These are phyloP conservation scores for Picochlorum costavermella DNA, from an alignment of 139 green algal species.

Conservation along the genomic window DNA sequence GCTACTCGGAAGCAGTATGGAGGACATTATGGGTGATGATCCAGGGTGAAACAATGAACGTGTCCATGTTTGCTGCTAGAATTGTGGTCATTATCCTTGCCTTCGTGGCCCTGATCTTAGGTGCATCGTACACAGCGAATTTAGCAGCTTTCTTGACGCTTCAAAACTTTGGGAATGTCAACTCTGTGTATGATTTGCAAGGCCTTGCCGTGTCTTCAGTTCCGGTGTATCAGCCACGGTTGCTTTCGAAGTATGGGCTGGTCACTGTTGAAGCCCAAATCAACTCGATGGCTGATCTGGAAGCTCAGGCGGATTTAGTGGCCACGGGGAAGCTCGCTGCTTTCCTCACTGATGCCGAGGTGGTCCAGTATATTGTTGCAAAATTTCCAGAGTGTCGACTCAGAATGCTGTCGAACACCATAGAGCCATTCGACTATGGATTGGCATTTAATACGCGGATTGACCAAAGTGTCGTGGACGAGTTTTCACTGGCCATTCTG, in stretches of 20 bases:
- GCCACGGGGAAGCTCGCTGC: conserved; percentile 3
- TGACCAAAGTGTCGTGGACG: background rate
- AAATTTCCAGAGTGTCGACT: conserved; percentile 1
- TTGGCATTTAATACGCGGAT: conserved; percentile 1
- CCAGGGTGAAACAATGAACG: conserved; percentile 5
- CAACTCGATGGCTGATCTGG: background rate
- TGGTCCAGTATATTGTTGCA: conserved; percentile 4
- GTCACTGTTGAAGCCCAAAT: background rate
- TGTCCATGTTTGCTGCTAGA: conserved; percentile 1
- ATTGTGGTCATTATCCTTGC: conserved; percentile 5
- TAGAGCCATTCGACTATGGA: conserved; percentile 12
- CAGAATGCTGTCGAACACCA: background rate
- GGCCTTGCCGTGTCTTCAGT: background rate
- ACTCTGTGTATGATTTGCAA: conserved; percentile 5
- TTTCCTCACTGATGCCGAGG: background rate
- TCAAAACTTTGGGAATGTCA: background rate
- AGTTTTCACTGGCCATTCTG: conserved; percentile 1
- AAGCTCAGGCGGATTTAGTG: conserved; percentile 1
- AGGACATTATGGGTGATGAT: conserved; percentile 3
- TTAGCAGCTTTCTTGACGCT: conserved; percentile 13
- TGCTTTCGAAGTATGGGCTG: background rate
- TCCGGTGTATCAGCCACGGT: background rate
- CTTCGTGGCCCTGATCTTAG: conserved; percentile 1
- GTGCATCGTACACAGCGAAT: conserved; percentile 8
- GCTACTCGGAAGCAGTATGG: conserved; percentile 6